phyloP scores from a whole-genome alignment of 2,329 filamentous ascomycete species.

The Cladosporium oxysporum region DNA sequence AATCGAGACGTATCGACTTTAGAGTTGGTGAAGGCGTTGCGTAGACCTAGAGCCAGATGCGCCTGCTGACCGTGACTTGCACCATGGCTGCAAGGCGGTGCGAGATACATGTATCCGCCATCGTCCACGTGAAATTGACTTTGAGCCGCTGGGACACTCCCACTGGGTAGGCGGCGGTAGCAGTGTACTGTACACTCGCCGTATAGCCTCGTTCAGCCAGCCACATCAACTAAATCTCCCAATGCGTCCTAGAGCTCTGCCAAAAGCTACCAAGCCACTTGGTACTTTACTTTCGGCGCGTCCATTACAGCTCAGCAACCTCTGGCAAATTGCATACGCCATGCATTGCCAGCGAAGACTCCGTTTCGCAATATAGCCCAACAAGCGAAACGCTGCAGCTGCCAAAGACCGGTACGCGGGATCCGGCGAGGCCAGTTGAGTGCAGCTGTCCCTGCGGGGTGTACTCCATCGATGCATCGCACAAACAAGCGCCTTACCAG shows the following conservation, averaged over 20 bases:
- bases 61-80: background rate
- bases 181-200: background rate
- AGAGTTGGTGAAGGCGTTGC: background rate
- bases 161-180: background rate
- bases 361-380: conserved; percentile 23
- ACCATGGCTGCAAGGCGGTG: conserved; percentile 1
- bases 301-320: background rate
- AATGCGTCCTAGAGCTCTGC: background rate
- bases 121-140: background rate
- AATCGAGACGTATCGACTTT: background rate
- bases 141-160: background rate
- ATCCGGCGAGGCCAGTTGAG: conserved; percentile 12
- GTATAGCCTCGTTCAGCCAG: background rate
- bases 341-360: conserved; percentile 21
- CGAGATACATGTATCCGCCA: background rate
- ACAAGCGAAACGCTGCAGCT: conserved; percentile 22
- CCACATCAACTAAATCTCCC: background rate
- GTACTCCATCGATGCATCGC: background rate
- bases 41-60: background rate
- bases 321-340: background rate
- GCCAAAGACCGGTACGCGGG: conserved; percentile 17
- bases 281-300: conserved; percentile 10
- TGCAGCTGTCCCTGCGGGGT: conserved; percentile 6
- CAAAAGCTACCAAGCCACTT: conserved; percentile 1
- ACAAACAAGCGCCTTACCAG: conserved; percentile 7